These are phyloP conservation scores for Aureobasidium leucospermi DNA, from an alignment of 2,329 filamentous ascomycete species.

Conservation along the genomic window DNA sequence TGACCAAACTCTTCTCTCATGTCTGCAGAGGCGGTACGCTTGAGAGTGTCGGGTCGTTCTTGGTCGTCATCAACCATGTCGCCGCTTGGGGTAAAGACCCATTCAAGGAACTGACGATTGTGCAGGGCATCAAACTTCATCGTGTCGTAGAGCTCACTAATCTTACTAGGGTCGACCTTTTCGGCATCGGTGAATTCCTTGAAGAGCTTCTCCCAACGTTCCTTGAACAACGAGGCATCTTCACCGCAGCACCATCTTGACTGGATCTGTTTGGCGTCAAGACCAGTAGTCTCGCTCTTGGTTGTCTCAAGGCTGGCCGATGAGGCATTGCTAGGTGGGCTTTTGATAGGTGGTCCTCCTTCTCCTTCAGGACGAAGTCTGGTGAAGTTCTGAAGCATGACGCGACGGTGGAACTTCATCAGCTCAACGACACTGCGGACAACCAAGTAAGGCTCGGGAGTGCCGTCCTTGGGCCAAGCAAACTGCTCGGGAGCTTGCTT, in stretches of 20 bases:
- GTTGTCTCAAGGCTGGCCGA: slow-evolving; percentile 33
- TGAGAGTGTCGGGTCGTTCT: slow-evolving; percentile 17
- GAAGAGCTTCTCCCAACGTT: slow-evolving; percentile 98
- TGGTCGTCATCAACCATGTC: slow-evolving; percentile 62
- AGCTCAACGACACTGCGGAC: slow-evolving; percentile 86
- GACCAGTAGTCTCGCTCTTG: slow-evolving; percentile 4
- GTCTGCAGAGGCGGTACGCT: slow-evolving; percentile 26
- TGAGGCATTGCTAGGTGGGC: slow-evolving; percentile 31
- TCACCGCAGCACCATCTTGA: slow-evolving; percentile 94
- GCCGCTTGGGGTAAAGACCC: slow-evolving; percentile 86
- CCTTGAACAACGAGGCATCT: slow-evolving; percentile 87
- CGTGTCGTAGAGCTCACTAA: slow-evolving; percentile 95
- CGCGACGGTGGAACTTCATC: slow-evolving; percentile 93
- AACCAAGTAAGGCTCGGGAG: slow-evolving; percentile 89
- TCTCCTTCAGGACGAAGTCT: slow-evolving; percentile 61
- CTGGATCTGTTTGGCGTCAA: slow-evolving; percentile 52
- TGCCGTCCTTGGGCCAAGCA: slow-evolving; percentile 89
- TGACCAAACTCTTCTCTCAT: slow-evolving; percentile 26
- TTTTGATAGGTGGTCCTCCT: slow-evolving; percentile 46
- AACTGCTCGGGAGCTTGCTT: slow-evolving; percentile 90
- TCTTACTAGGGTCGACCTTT: slow-evolving; percentile 97
- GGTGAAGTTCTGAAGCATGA: slow-evolving; percentile 90
- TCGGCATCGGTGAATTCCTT: slow-evolving; percentile 93
- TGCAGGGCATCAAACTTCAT: slow-evolving; percentile 99
- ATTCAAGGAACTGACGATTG: slow-evolving; percentile 92